Evolutionary conservation across 2,329 filamentous ascomycete species (phyloP), one percentile per base, ranked within the genome.

Genomic region (Ophiostoma novo-ulmi): DNA sequence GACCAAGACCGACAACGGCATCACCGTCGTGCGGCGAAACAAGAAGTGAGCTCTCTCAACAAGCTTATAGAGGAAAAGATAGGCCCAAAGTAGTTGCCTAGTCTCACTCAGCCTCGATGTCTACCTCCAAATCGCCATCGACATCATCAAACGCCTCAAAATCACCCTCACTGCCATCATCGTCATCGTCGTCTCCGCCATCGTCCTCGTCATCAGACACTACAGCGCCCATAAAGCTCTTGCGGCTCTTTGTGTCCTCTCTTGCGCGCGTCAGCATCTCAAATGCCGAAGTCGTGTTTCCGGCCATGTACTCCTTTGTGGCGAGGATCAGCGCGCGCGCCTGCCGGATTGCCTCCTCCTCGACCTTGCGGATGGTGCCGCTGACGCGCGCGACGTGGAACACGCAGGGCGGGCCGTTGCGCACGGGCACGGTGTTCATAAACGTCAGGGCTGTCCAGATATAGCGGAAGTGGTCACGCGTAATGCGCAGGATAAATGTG

Each of bases 391-490:
- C 87, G 17, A 99, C 93, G 65, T 90, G 88, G 73, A 97, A 91
- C 1, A 94, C 89, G 76, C 94, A 97, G 0, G 87, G 83, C 71
- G 85, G 83, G 35, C 87, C 86, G 77, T 82, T 84, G 71, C 80
- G 84, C 2, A 85, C 79, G 8, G 88, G 92, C 0, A 97, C 81
- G 20, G 81, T 84, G 31, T 89, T 89, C 83, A 95, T 90, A 75
- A 93, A 91, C 0, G 92, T 92, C 69, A 99, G 82, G 0, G 93
- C 92, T 0, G 93, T 89, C 95, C 95, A 99, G 5, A 97, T 89
- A 73, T 97, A 86, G 66, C 92, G 87, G 78, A 94, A 96, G 74
- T 97, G 89, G 20, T 89, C 88, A 71, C 95, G 89, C 3, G 92
- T 88, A 74, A 94, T 92, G 73, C 91, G 88, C 55, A 99, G 84